A percentile compares a stretch with the other conserved stretches of the same genome.
These are phyloP conservation scores for Quercus suber DNA, from an alignment of 306 rosid genomes.

Conservation along the genomic window DNA sequence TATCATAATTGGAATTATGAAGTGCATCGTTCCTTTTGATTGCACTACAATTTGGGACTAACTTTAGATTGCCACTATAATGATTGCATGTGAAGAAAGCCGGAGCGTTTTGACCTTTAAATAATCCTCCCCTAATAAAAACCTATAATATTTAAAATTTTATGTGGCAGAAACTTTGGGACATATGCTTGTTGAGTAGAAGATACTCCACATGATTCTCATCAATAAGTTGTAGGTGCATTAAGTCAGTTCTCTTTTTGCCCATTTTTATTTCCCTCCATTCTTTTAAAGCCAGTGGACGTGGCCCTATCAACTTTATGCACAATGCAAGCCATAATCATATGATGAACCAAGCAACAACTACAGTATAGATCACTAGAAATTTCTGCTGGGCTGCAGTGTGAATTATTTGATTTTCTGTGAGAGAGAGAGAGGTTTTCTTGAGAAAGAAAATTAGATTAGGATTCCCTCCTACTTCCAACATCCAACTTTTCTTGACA, in stretches of 20 bases:
- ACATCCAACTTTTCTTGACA: neutral
- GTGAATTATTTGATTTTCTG: neutral
- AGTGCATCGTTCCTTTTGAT: slow-evolving; percentile 8
- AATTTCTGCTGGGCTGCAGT: neutral
- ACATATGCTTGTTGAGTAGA: slow-evolving; percentile 19
- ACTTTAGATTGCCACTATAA: neutral
- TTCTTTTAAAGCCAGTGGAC: neutral
- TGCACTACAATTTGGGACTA: neutral
- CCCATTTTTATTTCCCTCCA: neutral
- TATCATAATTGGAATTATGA: neutral
- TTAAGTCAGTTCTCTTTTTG: neutral
- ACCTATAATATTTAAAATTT: neutral
- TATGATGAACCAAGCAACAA: neutral
- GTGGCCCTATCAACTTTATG: neutral
- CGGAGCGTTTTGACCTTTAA: slow-evolving; percentile 18
- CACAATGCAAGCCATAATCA: neutral
- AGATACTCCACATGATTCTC: slow-evolving; percentile 19
- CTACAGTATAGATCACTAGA: neutral
- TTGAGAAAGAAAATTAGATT: neutral
- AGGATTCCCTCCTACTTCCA: neutral
- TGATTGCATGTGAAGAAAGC: slow-evolving; percentile 27
- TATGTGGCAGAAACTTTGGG: slow-evolving; percentile 15
- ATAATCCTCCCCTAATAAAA: neutral
- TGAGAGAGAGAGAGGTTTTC: neutral
- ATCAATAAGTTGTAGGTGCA: neutral